Evolutionary conservation across 208 protist species (phyloP).

Genomic region (Entamoeba nuttalli): DNA sequence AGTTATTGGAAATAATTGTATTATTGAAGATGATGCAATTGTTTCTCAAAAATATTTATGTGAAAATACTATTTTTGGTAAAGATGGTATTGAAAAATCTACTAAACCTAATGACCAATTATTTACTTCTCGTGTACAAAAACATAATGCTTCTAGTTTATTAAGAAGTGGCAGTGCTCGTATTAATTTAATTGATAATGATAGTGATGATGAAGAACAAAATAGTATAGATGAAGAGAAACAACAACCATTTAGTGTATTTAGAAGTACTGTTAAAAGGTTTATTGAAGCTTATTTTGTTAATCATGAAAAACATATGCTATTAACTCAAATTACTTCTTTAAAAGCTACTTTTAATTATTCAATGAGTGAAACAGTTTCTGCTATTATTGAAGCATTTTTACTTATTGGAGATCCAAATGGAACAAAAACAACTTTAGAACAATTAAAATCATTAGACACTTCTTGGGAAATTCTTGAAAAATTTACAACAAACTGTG

Average conservation of each 20-base stretch:
- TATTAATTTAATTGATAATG: not conserved
- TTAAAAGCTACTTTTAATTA: not conserved
- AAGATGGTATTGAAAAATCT: not conserved
- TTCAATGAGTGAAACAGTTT: not conserved
- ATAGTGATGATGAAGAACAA: not conserved
- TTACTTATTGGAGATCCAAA: not conserved
- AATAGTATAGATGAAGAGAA: not conserved
- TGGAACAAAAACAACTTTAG: not conserved
- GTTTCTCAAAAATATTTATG: not conserved
- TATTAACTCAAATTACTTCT: not conserved
- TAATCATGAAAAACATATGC: not conserved
- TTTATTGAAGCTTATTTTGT: not conserved
- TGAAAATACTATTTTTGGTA: not conserved
- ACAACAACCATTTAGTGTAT: not conserved
- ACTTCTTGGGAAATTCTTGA: not conserved
- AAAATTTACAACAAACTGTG: not conserved
- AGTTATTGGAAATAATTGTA: not conserved
- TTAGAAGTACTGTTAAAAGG: not conserved
- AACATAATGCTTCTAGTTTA: not conserved
- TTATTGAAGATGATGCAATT: not conserved
- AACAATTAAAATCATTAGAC: not conserved
- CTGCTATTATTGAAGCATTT: not conserved
- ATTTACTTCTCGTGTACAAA: not conserved
- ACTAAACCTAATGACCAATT: not conserved
- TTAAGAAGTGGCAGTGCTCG: not conserved